A percentile compares a stretch with the other conserved stretches of the same genome.
These are phyloP conservation scores for Cordyceps javanica DNA, from an alignment of 2,329 filamentous ascomycete species.

Conservation along the genomic window DNA sequence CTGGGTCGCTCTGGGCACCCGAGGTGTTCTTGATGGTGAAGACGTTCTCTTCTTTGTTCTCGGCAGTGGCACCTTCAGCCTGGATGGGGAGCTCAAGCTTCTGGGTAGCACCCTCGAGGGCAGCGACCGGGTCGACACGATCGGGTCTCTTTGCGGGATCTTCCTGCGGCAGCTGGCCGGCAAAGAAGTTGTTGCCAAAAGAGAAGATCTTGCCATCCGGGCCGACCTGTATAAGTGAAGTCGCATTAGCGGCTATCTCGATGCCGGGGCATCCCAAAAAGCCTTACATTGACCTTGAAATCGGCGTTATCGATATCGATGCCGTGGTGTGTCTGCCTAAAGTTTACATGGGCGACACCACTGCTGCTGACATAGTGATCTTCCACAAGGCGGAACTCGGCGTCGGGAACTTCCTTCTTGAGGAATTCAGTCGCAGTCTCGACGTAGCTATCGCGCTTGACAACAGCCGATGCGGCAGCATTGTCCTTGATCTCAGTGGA, in stretches of 20 bases:
- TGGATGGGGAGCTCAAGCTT: slow-evolving; percentile 28
- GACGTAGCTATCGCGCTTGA: no score
- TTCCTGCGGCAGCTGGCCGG: slow-evolving; percentile 34
- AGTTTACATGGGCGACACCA: slow-evolving; percentile 51
- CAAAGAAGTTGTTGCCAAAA: slow-evolving; percentile 44
- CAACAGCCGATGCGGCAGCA: no score
- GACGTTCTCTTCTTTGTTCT: slow-evolving; percentile 17
- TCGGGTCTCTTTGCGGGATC: slow-evolving; percentile 33
- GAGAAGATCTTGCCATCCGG: slow-evolving; percentile 50
- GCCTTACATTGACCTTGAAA: slow-evolving; percentile 53
- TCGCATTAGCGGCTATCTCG: no score
- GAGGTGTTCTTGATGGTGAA: slow-evolving; percentile 40
- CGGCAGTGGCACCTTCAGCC: background rate
- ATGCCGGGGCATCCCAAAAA: no score
- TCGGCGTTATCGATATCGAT: slow-evolving; percentile 56
- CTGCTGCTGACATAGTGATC: slow-evolving; percentile 51
- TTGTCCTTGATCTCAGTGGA: no score
- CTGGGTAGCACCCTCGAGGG: slow-evolving; percentile 34
- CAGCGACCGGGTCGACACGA: slow-evolving; percentile 33
- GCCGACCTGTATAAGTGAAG: no score
- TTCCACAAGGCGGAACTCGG: slow-evolving; percentile 42
- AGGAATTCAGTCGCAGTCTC: slow-evolving; percentile 18
- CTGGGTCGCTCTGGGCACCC: slow-evolving; percentile 45
- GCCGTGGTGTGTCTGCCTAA: slow-evolving; percentile 52
- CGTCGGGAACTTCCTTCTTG: slow-evolving; percentile 29